A percentile compares a stretch with the other conserved stretches of the same genome.
phyloP scores from a whole-genome alignment of 73 alveolate species.

The Paramecium primaurelia region DNA sequence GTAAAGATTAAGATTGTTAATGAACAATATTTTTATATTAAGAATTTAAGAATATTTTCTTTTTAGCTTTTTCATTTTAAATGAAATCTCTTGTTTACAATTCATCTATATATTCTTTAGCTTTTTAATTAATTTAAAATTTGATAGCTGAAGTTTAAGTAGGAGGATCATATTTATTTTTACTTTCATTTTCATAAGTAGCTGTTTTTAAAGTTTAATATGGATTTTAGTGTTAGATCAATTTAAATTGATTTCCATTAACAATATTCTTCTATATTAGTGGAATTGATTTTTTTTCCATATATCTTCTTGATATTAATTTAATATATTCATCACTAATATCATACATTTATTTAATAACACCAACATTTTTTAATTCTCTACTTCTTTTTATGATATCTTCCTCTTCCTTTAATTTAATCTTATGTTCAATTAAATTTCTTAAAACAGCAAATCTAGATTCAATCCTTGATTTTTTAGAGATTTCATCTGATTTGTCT shows the following conservation, averaged over 20 bases:
- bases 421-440: constrained; percentile 12
- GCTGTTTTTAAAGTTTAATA: background rate
- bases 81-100: background rate
- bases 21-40: background rate
- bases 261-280: background rate
- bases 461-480: background rate
- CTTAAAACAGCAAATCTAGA: background rate
- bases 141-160: background rate
- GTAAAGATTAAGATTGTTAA: background rate
- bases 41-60: background rate
- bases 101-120: background rate
- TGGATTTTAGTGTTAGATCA: background rate
- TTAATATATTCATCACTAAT: background rate
- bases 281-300: background rate
- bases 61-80: background rate
- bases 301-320: background rate
- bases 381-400: background rate
- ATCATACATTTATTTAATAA: background rate
- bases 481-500: background rate
- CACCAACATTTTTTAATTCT: background rate
- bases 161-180: constrained; percentile 8
- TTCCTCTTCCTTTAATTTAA: background rate
- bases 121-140: background rate
- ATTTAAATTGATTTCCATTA: background rate
- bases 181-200: background rate